Conservation (phyloP, 331 rosid genomes). For the Acacia concinna region DNA sequence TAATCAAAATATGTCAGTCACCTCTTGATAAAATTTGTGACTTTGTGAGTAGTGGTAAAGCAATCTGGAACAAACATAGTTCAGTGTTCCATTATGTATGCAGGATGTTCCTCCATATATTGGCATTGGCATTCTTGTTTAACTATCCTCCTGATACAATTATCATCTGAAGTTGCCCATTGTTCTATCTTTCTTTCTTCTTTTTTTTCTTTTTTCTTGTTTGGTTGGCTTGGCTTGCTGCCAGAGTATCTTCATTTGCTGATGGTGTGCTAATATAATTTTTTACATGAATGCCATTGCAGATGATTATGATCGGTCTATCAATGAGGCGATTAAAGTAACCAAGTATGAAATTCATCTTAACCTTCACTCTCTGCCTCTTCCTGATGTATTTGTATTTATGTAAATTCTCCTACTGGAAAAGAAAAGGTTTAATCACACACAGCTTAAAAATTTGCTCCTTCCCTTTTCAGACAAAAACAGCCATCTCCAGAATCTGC, state of each 20-base stretch:
- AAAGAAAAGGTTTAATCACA: background rate
- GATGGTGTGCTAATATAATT: constrained; percentile 22
- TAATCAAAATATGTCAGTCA: background rate
- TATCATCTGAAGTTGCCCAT: background rate
- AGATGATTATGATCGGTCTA: constrained; percentile 94
- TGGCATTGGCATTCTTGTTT: constrained; percentile 1
- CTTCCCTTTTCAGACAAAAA: constrained; percentile 50
- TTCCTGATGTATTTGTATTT: background rate
- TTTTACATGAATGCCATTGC: constrained; percentile 39
- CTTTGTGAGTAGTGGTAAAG: background rate
- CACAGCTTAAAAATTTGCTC: constrained; percentile 20
- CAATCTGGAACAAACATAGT: constrained; percentile 25
- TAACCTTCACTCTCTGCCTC: constrained; percentile 21
- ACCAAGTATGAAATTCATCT: constrained; percentile 64
- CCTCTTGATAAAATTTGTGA: background rate
- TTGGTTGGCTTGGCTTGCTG: constrained; percentile 16
- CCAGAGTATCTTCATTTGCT: constrained; percentile 13
- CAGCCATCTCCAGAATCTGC: constrained; percentile 78
- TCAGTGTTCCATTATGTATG: background rate
- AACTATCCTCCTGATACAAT: background rate
- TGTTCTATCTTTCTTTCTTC: background rate
- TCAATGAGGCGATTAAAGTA: constrained; percentile 93
- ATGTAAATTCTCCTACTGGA: background rate
- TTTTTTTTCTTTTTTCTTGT: background rate
- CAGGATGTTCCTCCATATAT: constrained; percentile 1